A percentile compares a stretch with the other conserved stretches of the same genome.
These are phyloP conservation scores for Clarireedia homoeocarpa DNA, from an alignment of 2,329 filamentous ascomycete species.

Conservation along the genomic window DNA sequence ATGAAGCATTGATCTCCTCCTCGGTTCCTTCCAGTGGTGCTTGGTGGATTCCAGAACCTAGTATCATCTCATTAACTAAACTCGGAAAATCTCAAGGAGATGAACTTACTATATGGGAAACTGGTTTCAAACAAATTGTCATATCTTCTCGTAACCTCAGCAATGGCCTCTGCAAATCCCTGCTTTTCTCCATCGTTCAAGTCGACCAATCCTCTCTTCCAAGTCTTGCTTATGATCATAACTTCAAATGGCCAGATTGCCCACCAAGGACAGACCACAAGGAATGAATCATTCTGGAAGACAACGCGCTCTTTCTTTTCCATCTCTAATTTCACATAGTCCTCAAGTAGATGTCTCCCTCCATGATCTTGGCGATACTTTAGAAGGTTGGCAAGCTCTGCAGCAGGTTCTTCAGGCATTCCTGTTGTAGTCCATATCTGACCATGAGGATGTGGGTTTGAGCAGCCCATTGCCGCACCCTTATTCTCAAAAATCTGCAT, in stretches of 20 bases:
- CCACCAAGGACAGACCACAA: constrained; percentile 95
- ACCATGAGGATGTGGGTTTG: constrained; percentile 94
- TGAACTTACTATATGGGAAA: constrained; percentile 77
- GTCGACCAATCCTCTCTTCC: constrained; percentile 80
- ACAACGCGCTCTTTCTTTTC: constrained; percentile 79
- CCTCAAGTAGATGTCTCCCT: constrained; percentile 70
- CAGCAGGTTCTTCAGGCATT: constrained; percentile 78
- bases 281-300: constrained; percentile 77
- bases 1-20: constrained; percentile 79
- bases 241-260: constrained; percentile 96
- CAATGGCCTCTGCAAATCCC: constrained; percentile 73
- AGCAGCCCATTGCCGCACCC: constrained; percentile 95
- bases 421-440: constrained; percentile 94
- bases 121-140: constrained; percentile 96
- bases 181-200: constrained; percentile 62
- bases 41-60: constrained; percentile 89
- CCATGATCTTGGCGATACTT: constrained; percentile 68
- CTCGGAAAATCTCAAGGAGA: background rate
- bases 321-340: constrained; percentile 73
- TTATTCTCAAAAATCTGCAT: constrained; percentile 99
- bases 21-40: constrained; percentile 75
- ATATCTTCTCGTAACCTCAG: constrained; percentile 83
- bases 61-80: constrained; percentile 1
- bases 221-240: constrained; percentile 76
- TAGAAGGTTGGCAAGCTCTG: constrained; percentile 70